Percentiles rank a stretch among this genome's conserved stretches.
Conservation (phyloP, 75 land plant genomes). For the Cupressus sempervirens region DNA sequence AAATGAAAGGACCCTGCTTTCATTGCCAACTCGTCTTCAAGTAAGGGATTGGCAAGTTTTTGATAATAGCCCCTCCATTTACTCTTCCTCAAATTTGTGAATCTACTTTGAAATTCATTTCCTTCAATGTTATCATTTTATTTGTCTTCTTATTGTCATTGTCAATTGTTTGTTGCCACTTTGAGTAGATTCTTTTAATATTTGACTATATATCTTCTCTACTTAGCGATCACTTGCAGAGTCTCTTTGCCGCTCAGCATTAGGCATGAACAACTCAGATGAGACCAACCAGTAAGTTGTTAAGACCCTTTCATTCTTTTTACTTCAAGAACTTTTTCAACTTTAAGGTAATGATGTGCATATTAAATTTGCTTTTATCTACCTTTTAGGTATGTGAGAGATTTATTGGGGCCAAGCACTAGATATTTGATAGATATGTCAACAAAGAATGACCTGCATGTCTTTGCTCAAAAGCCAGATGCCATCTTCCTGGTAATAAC, state of each 20-base stretch:
- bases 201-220: constrained; percentile 2
- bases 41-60: constrained; percentile 23
- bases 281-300: constrained; percentile 71
- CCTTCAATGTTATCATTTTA: constrained; percentile 2
- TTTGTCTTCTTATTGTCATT: neutral
- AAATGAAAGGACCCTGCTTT: constrained; percentile 41
- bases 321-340: constrained; percentile 1
- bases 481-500: constrained; percentile 49
- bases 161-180: neutral
- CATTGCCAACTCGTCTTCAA: constrained; percentile 43
- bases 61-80: neutral
- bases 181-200: neutral
- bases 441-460: constrained; percentile 55
- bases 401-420: constrained; percentile 59
- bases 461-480: constrained; percentile 78
- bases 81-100: neutral
- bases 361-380: neutral
- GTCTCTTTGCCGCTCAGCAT: constrained; percentile 75
- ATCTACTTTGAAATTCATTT: neutral
- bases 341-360: neutral
- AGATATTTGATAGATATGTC: constrained; percentile 52
- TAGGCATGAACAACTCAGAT: constrained; percentile 59
- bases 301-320: neutral
- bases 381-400: constrained; percentile 67
- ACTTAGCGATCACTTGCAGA: constrained; percentile 86